Percentiles rank a stretch among this genome's conserved stretches.
These are phyloP conservation scores for Calocybe cyanea DNA, from an alignment of 768 basidiomycete genomes.

Conservation along the genomic window DNA sequence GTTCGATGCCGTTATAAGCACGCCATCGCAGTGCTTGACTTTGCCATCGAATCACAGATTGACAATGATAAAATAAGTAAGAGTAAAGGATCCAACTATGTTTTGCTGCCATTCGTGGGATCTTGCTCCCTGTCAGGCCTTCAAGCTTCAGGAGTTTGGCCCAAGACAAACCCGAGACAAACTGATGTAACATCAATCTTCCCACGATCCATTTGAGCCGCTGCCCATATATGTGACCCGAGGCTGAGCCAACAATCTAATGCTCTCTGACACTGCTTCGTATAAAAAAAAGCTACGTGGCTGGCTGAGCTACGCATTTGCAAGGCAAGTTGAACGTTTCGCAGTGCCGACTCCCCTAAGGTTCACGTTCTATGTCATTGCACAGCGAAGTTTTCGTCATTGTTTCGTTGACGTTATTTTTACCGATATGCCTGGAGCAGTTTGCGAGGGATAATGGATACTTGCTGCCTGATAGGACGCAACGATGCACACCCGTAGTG, in stretches of 20 bases:
- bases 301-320: slow-evolving; percentile 85
- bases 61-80: too few species aligned
- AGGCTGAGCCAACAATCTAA: slow-evolving; percentile 2
- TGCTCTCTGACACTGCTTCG: slow-evolving; percentile 11
- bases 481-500: slow-evolving; percentile 47
- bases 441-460: slow-evolving; percentile 89
- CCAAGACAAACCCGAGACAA: too few species aligned
- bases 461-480: slow-evolving; percentile 60
- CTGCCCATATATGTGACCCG: too few species aligned
- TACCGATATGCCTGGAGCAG: slow-evolving; percentile 83
- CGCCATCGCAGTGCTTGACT: too few species aligned
- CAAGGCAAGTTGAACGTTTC: slow-evolving; percentile 44
- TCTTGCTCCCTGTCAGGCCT: too few species aligned
- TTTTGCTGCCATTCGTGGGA: too few species aligned
- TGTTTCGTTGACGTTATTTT: slow-evolving; percentile 75
- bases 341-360: neutral
- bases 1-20: too few species aligned
- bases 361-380: neutral
- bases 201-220: too few species aligned
- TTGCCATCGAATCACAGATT: too few species aligned
- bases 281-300: slow-evolving; percentile 54
- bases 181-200: too few species aligned
- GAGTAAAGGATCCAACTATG: too few species aligned
- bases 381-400: slow-evolving; percentile 76
- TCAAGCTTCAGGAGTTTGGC: too few species aligned